phyloP scores from a whole-genome alignment of 208 protist genomes.

The Acanthamoeba triangularis region DNA sequence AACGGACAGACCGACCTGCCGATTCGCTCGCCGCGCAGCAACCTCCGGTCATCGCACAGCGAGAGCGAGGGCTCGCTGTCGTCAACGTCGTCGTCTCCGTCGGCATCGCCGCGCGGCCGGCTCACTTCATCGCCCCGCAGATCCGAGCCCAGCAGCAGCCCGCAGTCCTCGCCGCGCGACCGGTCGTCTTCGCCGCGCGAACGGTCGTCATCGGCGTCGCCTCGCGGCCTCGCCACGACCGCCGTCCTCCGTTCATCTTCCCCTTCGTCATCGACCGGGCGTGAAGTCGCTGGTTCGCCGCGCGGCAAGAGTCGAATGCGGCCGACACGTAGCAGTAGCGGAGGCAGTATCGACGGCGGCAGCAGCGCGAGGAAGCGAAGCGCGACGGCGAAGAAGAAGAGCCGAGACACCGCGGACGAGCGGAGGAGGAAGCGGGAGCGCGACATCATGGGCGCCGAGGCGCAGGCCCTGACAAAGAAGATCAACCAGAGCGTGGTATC shows the following conservation, averaged over 20 bases:
- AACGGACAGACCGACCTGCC: background rate
- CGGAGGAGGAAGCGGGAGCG: background rate
- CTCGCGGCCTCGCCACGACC: background rate
- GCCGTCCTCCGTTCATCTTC: background rate
- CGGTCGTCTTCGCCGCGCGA: background rate
- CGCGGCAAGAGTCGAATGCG: background rate
- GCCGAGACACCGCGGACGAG: background rate
- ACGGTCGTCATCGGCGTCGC: background rate
- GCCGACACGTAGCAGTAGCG: background rate
- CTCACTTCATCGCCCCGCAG: background rate
- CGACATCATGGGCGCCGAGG: conserved; percentile 37
- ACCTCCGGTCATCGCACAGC: background rate
- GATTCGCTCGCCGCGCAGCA: background rate
- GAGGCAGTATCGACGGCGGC: background rate
- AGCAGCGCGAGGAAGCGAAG: background rate
- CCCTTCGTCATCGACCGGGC: background rate
- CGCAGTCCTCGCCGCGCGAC: background rate
- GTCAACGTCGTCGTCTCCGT: background rate
- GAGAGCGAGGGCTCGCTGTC: background rate
- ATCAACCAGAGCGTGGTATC: conserved; percentile 19
- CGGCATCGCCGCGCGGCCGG: background rate
- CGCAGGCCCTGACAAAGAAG: background rate
- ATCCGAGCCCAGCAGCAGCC: background rate
- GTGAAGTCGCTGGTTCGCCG: background rate
- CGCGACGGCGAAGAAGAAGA: background rate